Percentiles rank a stretch among this genome's conserved stretches.
phyloP scores from a whole-genome alignment of 169 alveolate species.

The Eimeria falciformis region DNA sequence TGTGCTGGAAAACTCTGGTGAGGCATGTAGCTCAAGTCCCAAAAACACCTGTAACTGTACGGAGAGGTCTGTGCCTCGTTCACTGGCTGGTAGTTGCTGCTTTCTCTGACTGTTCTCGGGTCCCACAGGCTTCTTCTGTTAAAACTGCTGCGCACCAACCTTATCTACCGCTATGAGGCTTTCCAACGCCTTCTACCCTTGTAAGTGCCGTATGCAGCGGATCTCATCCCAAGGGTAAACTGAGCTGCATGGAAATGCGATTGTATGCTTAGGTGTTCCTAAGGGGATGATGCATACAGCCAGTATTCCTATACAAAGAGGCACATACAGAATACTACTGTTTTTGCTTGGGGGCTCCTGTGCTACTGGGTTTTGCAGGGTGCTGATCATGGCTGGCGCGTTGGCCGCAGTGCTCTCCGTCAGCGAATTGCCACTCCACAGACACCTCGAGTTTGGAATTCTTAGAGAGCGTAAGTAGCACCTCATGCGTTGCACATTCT shows the following conservation, averaged over 20 bases:
- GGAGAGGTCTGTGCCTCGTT: too few species aligned
- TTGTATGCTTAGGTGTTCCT: too few species aligned
- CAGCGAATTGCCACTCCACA: neutral
- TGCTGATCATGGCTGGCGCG: neutral
- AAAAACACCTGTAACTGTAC: too few species aligned
- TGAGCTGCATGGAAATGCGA: too few species aligned
- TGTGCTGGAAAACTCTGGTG: neutral
- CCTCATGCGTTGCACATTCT: too few species aligned
- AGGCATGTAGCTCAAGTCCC: too few species aligned
- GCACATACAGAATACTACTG: neutral
- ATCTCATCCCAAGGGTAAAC: too few species aligned
- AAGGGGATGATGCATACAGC: too few species aligned
- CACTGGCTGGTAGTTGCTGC: too few species aligned
- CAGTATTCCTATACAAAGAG: neutral
- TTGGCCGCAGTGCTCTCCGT: neutral
- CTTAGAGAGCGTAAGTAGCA: neutral
- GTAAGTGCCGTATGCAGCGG: too few species aligned
- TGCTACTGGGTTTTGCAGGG: neutral
- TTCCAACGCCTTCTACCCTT: neutral
- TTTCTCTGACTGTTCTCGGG: too few species aligned
- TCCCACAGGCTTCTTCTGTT: slow-evolving; percentile 13
- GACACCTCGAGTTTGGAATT: neutral
- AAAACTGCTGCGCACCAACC: slow-evolving; percentile 1
- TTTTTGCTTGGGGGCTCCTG: too few species aligned
- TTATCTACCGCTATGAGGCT: neutral